Evolutionary conservation across 2,329 filamentous ascomycete genomes (phyloP), one percentile per base, ranked within the genome.

Genomic region (Camptophora hylomeconis): DNA sequence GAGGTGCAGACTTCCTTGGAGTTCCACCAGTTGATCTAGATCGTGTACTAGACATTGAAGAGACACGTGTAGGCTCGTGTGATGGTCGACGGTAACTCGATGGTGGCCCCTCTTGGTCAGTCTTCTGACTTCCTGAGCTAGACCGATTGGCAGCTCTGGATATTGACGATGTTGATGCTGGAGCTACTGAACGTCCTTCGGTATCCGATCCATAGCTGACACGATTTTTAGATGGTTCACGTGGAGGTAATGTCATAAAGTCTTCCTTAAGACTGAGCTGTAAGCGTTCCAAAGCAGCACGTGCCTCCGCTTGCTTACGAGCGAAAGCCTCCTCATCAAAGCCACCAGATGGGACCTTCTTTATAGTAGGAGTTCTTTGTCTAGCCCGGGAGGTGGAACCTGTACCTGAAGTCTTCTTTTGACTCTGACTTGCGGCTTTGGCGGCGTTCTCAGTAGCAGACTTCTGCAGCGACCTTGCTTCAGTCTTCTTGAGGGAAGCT

Each of bases 211-310:
- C 29, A 15, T 30, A 23, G 19, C 29, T 25, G 22, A 40, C 8
- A n/a, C 32, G 28, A n/a, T 19, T 24, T 24, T 29, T 22, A 7
- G 24, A 17, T 20, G 31, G 28, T 13, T 26, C 28, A 16, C 28
- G 18, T 16, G 19, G 7, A 15, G 39, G 31, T 4, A 36, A 28
- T 16, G 26, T 24, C 10, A 40, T 31, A 17, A 42, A 42, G 16
- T 38, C 31, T 28, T 42, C 39, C 16, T 42, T 38, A 23, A 42
- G 27, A 21, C 39, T 42, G 16, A 38, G 28, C 16, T 42, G 39
- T 14, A 42, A 35, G 19, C 35, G 30, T 16, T 40, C 28, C 24
- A 42, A 30, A 17, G 39, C 39, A n/a, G 38, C 39, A 12, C 39
- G 35, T 13, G 39, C 39, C 16, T 42, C 31, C 12, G 35, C 39